Percentiles rank a stretch among this genome's conserved stretches.
These are phyloP conservation scores for Biscogniauxia sp. DNA, from an alignment of 2,329 filamentous ascomycete species.

Conservation along the genomic window DNA sequence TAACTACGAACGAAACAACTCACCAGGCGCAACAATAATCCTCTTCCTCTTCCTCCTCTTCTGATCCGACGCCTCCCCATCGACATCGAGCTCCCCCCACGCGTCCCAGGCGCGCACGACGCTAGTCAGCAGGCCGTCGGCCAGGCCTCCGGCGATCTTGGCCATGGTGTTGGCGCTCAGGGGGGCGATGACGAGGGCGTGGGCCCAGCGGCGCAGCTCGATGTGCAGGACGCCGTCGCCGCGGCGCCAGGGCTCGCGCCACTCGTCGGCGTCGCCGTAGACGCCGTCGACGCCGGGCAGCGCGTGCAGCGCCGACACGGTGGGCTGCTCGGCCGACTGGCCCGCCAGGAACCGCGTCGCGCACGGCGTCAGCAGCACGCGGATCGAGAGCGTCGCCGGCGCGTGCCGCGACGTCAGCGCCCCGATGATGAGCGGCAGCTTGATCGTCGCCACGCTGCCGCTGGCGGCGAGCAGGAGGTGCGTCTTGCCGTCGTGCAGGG, in stretches of 20 bases:
- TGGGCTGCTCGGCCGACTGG: slow-evolving; percentile 75
- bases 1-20: slow-evolving; percentile 1
- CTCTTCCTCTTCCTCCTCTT: slow-evolving; percentile 44
- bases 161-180: slow-evolving; percentile 82
- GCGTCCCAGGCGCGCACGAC: slow-evolving; percentile 89
- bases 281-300: slow-evolving; percentile 75
- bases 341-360: slow-evolving; percentile 74
- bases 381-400: slow-evolving; percentile 64
- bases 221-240: slow-evolving; percentile 87
- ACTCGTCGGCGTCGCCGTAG: slow-evolving; percentile 84
- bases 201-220: slow-evolving; percentile 74
- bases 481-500: slow-evolving; percentile 47
- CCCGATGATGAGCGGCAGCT: slow-evolving; percentile 65
- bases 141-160: slow-evolving; percentile 75
- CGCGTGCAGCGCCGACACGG: slow-evolving; percentile 54
- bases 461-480: slow-evolving; percentile 66
- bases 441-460: slow-evolving; percentile 83
- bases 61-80: too few species aligned
- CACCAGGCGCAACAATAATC: slow-evolving; percentile 67
- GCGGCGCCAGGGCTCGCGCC: slow-evolving; percentile 73
- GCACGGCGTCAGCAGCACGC: slow-evolving; percentile 75
- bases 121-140: slow-evolving; percentile 70
- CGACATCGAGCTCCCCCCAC: slow-evolving; percentile 54
- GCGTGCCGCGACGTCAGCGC: slow-evolving; percentile 48
- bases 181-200: slow-evolving; percentile 77